Evolutionary conservation across 805 yeast species (phyloP).

Genomic region (Yarrowia sp.): DNA sequence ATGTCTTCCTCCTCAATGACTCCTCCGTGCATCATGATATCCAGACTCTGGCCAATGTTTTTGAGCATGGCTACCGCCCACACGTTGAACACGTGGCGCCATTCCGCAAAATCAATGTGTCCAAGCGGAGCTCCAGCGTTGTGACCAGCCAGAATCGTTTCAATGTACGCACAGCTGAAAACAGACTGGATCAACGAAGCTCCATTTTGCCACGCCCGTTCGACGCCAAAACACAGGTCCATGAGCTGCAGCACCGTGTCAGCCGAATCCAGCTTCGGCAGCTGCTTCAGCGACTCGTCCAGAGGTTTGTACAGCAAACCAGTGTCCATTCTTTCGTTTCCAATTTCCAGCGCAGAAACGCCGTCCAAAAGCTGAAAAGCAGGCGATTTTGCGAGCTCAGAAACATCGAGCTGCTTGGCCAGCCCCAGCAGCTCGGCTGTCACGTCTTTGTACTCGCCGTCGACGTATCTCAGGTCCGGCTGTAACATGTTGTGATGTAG

Average conservation of each 20-base stretch:
- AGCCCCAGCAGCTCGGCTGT: conserved; percentile 31
- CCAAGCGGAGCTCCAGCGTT: conserved; percentile 11
- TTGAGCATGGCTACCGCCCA: conserved; percentile 34
- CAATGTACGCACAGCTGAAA: conserved; percentile 70
- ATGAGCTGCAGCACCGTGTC: conserved; percentile 49
- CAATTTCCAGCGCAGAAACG: conserved; percentile 71
- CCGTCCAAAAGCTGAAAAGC: conserved; percentile 72
- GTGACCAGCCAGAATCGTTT: conserved; percentile 46
- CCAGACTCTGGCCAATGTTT: conserved; percentile 29
- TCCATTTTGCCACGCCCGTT: conserved; percentile 73
- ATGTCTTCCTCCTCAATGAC: conserved; percentile 39
- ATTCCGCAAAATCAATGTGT: conserved; percentile 18
- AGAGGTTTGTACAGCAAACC: conserved; percentile 53
- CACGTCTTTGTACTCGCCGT: conserved; percentile 35
- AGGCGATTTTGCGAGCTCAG: conserved; percentile 56
- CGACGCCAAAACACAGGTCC: conserved; percentile 51
- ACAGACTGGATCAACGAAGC: conserved; percentile 73
- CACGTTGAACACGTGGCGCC: conserved; percentile 30
- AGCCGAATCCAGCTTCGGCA: conserved; percentile 40
- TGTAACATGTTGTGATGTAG: conserved; percentile 6
- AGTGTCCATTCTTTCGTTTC: conserved; percentile 72
- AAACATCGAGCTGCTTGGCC: conserved; percentile 42
- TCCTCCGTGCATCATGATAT: conserved; percentile 28
- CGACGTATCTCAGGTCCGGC: conserved; percentile 29
- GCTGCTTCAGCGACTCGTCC: conserved; percentile 45